A percentile compares a stretch with the other conserved stretches of the same genome.
Evolutionary conservation across 805 yeast genomes (phyloP).

Genomic region (Grigorovia transvaalensis): DNA sequence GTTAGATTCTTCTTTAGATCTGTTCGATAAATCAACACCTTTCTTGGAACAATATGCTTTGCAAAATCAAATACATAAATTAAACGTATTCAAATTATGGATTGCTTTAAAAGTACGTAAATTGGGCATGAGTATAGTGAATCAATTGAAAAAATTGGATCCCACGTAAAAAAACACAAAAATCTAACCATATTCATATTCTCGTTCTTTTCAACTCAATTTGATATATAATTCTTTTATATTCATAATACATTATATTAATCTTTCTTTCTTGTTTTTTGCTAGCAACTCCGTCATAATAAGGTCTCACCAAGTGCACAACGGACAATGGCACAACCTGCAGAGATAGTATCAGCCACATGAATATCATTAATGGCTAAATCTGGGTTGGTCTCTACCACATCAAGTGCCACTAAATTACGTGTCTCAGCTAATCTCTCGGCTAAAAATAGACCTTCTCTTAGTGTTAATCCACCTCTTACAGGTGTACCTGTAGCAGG

Average conservation of each 20-base stretch:
- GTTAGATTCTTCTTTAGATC: conserved; percentile 83
- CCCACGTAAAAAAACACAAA: neutral
- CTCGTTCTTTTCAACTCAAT: no score
- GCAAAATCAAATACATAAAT: neutral
- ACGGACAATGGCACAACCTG: conserved; percentile 84
- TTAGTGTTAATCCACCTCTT: conserved; percentile 85
- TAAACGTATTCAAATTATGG: conserved; percentile 50
- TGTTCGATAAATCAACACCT: conserved; percentile 88
- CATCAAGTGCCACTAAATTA: conserved; percentile 75
- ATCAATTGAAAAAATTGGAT: neutral
- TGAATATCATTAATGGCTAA: conserved; percentile 71
- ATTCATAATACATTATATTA: neutral
- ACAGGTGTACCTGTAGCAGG: conserved; percentile 98
- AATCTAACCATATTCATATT: neutral
- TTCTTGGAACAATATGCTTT: conserved; percentile 56
- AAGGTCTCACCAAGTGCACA: conserved; percentile 93
- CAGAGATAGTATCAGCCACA: conserved; percentile 72
- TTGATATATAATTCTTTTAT: neutral
- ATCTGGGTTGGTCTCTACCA: conserved; percentile 88
- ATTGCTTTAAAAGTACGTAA: conserved; percentile 39
- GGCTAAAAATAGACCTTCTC: conserved; percentile 88
- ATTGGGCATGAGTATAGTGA: neutral
- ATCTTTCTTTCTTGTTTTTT: neutral
- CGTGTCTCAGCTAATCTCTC: conserved; percentile 91
- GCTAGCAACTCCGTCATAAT: conserved; percentile 6